Conservation (phyloP, 208 protist genomes). For the Naegleria fowleri region DNA sequence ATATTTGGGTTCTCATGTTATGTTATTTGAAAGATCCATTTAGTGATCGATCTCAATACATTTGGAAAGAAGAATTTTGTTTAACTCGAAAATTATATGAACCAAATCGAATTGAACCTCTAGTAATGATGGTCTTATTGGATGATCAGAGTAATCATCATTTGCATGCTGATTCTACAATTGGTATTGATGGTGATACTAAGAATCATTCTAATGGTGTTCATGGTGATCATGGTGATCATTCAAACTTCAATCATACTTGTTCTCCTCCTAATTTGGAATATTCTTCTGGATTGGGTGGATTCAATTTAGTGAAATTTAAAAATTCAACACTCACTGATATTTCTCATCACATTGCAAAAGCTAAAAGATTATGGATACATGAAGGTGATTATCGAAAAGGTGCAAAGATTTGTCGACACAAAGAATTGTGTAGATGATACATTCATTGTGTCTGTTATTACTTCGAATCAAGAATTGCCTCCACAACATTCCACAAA, state of each 20-base stretch:
- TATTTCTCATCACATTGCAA: background rate
- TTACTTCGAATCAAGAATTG: no score
- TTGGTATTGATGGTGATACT: no score
- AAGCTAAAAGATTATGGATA: background rate
- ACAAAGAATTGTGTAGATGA: no score
- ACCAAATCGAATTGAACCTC: background rate
- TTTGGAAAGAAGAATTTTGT: background rate
- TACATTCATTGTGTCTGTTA: no score
- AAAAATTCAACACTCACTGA: background rate
- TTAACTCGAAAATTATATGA: background rate
- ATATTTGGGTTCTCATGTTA: background rate
- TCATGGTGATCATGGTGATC: no score
- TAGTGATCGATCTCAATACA: background rate
- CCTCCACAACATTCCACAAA: no score
- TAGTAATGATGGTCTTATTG: no score
- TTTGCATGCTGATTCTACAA: no score
- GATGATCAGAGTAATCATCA: no score
- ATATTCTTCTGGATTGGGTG: background rate
- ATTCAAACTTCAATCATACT: background rate
- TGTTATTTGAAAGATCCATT: background rate
- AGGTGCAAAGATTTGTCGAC: background rate
- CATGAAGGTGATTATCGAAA: background rate
- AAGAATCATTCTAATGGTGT: no score
- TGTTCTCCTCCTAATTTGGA: background rate
- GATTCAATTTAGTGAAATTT: constrained; percentile 1